Percentiles rank a stretch among this genome's conserved stretches.
Conservation (phyloP, 257 asterid genomes). For the Ilex asprella region DNA sequence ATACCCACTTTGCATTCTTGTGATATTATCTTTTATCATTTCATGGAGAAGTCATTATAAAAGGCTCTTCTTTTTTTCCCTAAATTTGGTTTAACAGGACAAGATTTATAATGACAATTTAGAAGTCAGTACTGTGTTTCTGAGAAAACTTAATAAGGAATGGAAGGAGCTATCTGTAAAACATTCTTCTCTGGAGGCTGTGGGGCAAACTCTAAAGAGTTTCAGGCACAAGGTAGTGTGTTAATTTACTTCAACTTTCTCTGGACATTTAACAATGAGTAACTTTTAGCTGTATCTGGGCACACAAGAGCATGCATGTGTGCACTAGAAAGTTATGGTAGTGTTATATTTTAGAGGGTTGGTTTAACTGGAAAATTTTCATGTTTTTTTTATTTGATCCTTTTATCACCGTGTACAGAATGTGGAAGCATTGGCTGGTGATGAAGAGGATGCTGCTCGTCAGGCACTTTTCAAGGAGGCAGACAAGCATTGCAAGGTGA, state of each 20-base stretch:
- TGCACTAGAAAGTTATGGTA: not conserved
- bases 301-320: not conserved
- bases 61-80: slow-evolving; percentile 4
- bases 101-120: slow-evolving; percentile 50
- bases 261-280: not conserved
- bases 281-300: not conserved
- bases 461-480: slow-evolving; percentile 50
- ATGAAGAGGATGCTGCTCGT: slow-evolving; percentile 35
- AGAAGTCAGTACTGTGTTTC: slow-evolving; percentile 51
- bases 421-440: slow-evolving; percentile 49
- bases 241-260: not conserved
- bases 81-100: slow-evolving; percentile 40
- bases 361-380: not conserved
- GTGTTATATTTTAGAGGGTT: not conserved
- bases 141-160: slow-evolving; percentile 47
- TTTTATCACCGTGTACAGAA: slow-evolving; percentile 35
- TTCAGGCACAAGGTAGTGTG: slow-evolving; percentile 56
- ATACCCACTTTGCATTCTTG: not conserved
- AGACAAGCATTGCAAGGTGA: slow-evolving; percentile 48
- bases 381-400: not conserved
- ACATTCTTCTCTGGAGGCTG: slow-evolving; percentile 48
- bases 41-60: not conserved
- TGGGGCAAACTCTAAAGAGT: slow-evolving; percentile 47
- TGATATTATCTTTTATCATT: not conserved
- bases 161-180: slow-evolving; percentile 54